Evolutionary conservation across 2,329 filamentous ascomycete species (phyloP), one percentile per base, ranked within the genome.

Genomic region (Aspergillus alliaceus): DNA sequence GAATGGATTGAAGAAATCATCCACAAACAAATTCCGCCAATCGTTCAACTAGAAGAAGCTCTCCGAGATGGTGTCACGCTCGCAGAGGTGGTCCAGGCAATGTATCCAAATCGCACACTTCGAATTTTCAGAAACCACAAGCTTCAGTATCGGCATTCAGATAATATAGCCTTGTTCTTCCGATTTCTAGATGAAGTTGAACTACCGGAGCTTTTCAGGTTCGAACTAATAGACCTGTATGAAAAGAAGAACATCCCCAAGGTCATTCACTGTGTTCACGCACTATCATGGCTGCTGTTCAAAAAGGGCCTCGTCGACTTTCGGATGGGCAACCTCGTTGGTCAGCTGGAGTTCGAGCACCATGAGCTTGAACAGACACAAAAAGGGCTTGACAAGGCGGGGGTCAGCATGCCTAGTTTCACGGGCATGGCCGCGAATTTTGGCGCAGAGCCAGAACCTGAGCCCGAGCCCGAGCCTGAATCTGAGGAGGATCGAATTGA

Each of bases 161-260:
- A 99, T 82, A 99, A 99, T 65, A 97, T 98, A 62, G 93, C 92
- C 42, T 85, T 95, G 49, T 99, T 99, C 79, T 98, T 98, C 77
- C 87, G 90, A 57, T 96, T 96, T 64, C 83, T 99, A 1, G 90
- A 93, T 62, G 91, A 97, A 59, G 87, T 97, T 8, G 90, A 96
- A 68, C 80, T 99, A 3, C 95, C 95, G 1, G 96, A 99, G 66
- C 84, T 99, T 18, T 99, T 99, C 74, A 87, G 93, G 56, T 99
- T 99, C 73, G 95, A 99, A 73, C 82, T 98, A 46, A 96, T 98
- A 62, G 95, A 99, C 75, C 79, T 99, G 12, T 99, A 99, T 79
- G 96, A 99, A 76, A 99, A 98, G 81, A 99, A 99, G 78, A 99
- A 99, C 68, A 96, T 98, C 1, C 95, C 95, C 4, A 99, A 98